Evolutionary conservation across 1,284 basidiomycete species (phyloP), one percentile per base, ranked within the genome.

Genomic region (Sporisorium graminicola): DNA sequence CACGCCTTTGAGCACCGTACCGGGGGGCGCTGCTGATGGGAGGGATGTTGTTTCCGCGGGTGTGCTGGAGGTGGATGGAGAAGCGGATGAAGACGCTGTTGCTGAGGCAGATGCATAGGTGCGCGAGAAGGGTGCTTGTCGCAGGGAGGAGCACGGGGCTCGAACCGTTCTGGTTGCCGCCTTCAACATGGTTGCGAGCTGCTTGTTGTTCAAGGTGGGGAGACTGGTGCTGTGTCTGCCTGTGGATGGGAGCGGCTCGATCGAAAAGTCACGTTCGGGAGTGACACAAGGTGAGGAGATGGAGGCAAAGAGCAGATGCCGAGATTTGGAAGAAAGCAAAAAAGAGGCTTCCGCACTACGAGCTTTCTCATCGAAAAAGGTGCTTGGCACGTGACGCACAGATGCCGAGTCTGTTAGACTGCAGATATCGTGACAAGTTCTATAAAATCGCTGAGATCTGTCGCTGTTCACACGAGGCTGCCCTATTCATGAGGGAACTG

Each of bases 1-100:
- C 8, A 94, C 86, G 3, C 94, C 94, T 10, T 88, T 88, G 40
- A 98, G 87, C 2, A 92, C 58, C 92, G 64, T 98, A 93, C 84
- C 87, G 94, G 42, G 79, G 2, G 81, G 83, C 31, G 82, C 82
- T 27, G 77, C 79, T 14, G 82, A 84, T 47, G 76, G 79, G 2
- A 77, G 49, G 1, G 70, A 72, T 8, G 65, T 37, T 7, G 64
- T 58, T 24, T 74, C 71, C 18, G 58, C 6, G 6, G 65, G 2
- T 5, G 46, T 37, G 56, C 40, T 66, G n/a, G 60, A 54, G 0
- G 69, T 49, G 3, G 66, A 55, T 3, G 60, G 29, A 10, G 52
- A 49, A 2, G 59, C 49, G 18, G 51, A 49, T 3, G 60, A 33
- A 1, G 65, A 64, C 4, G 60, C 20, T 10, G 59, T 29, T 6